Base-by-base conservation (phyloP, 768 basidiomycete species). In the Mycena pura region DNA sequence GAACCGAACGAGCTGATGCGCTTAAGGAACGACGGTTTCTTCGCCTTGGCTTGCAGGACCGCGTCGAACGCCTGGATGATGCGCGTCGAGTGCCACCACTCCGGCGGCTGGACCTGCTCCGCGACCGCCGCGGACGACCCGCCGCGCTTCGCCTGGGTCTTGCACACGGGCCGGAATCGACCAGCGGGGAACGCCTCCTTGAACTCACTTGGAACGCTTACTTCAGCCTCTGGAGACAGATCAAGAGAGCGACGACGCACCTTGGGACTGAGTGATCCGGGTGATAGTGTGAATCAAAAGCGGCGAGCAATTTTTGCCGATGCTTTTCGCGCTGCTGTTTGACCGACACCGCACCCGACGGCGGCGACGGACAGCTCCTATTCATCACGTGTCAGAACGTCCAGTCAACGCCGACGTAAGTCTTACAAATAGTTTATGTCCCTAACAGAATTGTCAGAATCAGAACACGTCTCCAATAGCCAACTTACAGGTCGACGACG, bases 131-230 rank as follows among this genome's bases (percentile, higher is more conserved):
- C 82, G 28, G 88, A 87, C 32, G 93, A 87, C 4, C 86, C 88
- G 21, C 91, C 89, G 47, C 91, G 79, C 76, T 93, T 93, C 6
- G 92, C 89, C 68, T 92, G 90, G 59, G 96, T 93, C 73, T 92
- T 92, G 80, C 93, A 95, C 34, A 95, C 86, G 10, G 93, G 93
- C 15, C 95, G 81, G 81, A 97, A 95, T 34, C 92, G 83, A 31
- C 95, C 94, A 3, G 92, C 93, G 7, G 95, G 95, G 77, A 95
- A 97, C 2, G 95, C 92, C 70, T 96, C 92, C 72, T 95, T 96
- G 79, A 96, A 93, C 75, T 96, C 95, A 65, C 93, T 92, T 62
- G 34, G 69, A 38, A 62, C 17, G 62, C 57, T 49, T 49, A 32
- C 25, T 9, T 63, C 17, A 60, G 46, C 31, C 38, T 22, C 45